Percentiles rank a stretch among this genome's conserved stretches.
Conservation (phyloP, 768 basidiomycete genomes). For the Austroboletus festivus region DNA sequence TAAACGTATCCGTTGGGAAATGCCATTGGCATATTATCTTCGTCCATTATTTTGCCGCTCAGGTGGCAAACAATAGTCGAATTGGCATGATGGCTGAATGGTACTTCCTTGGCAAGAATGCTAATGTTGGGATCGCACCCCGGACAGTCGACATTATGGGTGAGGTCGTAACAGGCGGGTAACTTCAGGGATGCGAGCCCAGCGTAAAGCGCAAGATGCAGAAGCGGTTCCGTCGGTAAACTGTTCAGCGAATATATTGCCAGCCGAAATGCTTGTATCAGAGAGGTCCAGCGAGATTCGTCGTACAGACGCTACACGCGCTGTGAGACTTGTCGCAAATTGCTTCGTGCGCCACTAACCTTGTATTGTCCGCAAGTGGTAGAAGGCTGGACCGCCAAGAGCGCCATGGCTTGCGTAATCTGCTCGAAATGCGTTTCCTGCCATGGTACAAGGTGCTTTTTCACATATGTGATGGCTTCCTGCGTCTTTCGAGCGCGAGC, state of each 20-base stretch:
- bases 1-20: slow-evolving; percentile 92
- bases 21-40: slow-evolving; percentile 87
- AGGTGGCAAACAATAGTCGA: slow-evolving; percentile 93
- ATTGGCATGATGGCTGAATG: slow-evolving; percentile 90
- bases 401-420: slow-evolving; percentile 69
- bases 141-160: slow-evolving; percentile 84
- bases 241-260: slow-evolving; percentile 87
- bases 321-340: slow-evolving; percentile 9
- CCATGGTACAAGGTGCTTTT: slow-evolving; percentile 80
- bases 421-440: slow-evolving; percentile 76
- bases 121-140: slow-evolving; percentile 80
- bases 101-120: slow-evolving; percentile 79
- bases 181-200: slow-evolving; percentile 90
- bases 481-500: slow-evolving; percentile 58
- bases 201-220: slow-evolving; percentile 86
- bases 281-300: slow-evolving; percentile 66
- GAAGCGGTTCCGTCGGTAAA: slow-evolving; percentile 81
- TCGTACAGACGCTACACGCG: slow-evolving; percentile 75
- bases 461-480: slow-evolving; percentile 82
- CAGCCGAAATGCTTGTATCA: slow-evolving; percentile 76
- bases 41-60: slow-evolving; percentile 93
- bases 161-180: slow-evolving; percentile 71
- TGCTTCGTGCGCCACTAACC: slow-evolving; percentile 39
- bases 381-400: slow-evolving; percentile 71
- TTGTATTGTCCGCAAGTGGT: slow-evolving; percentile 79